A percentile compares a stretch with the other conserved stretches of the same genome.
Evolutionary conservation across 495 filamentous ascomycete species (phyloP).

Genomic region (Penicillium dipodomyicola): DNA sequence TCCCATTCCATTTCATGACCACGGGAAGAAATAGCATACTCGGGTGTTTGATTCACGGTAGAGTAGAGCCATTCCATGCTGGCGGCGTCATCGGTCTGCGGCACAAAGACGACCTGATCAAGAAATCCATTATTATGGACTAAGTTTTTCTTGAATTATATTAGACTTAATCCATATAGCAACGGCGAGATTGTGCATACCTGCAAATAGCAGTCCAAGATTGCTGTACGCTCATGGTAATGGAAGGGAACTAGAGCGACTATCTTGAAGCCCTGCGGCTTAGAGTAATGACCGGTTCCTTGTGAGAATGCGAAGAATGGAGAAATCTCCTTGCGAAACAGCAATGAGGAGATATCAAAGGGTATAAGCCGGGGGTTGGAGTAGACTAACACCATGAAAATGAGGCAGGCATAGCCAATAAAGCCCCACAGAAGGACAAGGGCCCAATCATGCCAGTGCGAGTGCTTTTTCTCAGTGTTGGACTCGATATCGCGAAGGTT

Average conservation of each 20-base stretch:
- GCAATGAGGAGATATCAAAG: slow-evolving; percentile 21
- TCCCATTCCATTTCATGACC: slow-evolving; percentile 23
- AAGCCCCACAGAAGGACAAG: slow-evolving; percentile 25
- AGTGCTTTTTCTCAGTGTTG: slow-evolving; percentile 10
- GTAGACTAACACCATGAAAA: slow-evolving; percentile 23
- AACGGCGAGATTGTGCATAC: slow-evolving; percentile 15
- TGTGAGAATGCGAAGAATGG: slow-evolving; percentile 37
- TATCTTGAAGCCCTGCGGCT: slow-evolving; percentile 44
- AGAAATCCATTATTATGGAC: slow-evolving; percentile 51
- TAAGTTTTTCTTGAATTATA: slow-evolving; percentile 43
- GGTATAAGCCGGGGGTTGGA: slow-evolving; percentile 24
- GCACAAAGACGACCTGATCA: slow-evolving; percentile 53
- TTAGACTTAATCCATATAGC: slow-evolving; percentile 7
- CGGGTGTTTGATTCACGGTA: slow-evolving; percentile 25
- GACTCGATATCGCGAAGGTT: slow-evolving; percentile 23
- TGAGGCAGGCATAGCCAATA: slow-evolving; percentile 28
- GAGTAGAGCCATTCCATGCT: slow-evolving; percentile 48
- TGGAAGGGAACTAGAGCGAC: slow-evolving; percentile 53
- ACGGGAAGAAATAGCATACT: slow-evolving; percentile 27
- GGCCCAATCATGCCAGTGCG: slow-evolving; percentile 25
- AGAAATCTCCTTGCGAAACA: slow-evolving; percentile 27
- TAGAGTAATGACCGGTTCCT: slow-evolving; percentile 33
- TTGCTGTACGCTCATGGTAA: slow-evolving; percentile 42
- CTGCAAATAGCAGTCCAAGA: slow-evolving; percentile 54
- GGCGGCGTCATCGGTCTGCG: slow-evolving; percentile 45